Conservation (phyloP, 352 stramenopile species). For the Globisporangium paroecandrum region DNA sequence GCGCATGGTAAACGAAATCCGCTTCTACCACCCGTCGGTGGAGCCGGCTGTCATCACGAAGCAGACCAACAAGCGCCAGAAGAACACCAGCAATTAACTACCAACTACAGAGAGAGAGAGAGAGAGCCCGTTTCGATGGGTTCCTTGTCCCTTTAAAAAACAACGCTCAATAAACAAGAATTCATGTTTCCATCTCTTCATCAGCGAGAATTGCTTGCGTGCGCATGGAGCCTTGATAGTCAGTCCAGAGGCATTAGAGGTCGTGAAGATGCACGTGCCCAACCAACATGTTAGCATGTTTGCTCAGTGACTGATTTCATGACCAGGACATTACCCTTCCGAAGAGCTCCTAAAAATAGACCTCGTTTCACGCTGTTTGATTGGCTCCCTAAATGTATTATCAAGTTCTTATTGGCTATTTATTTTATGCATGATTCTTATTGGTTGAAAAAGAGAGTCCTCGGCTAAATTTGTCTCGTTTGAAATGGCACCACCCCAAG, state of each 20-base stretch:
- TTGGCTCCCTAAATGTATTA: background rate
- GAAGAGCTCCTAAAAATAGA: constrained; percentile 9
- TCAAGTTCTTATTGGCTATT: background rate
- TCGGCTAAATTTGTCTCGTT: background rate
- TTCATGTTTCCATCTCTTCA: background rate
- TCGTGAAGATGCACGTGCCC: background rate
- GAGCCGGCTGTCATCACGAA: constrained; percentile 14
- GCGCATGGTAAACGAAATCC: constrained; percentile 77
- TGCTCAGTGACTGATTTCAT: too few relatives aligned
- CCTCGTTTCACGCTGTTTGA: constrained; percentile 6
- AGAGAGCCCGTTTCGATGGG: background rate
- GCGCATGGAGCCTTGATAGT: background rate
- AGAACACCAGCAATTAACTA: constrained; percentile 14
- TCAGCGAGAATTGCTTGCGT: background rate
- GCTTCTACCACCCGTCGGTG: constrained; percentile 64
- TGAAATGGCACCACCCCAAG: background rate
- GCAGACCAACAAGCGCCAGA: constrained; percentile 18
- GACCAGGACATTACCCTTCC: too few relatives aligned
- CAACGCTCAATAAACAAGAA: constrained; percentile 9
- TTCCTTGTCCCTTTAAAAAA: background rate
- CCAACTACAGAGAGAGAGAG: background rate
- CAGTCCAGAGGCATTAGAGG: background rate
- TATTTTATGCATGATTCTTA: background rate
- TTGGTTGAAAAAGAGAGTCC: constrained; percentile 1
- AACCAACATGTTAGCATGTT: too few relatives aligned